Percentiles rank a stretch among this genome's conserved stretches.
Conservation (phyloP, 2,329 filamentous ascomycete species). For the Xylariales sp. region DNA sequence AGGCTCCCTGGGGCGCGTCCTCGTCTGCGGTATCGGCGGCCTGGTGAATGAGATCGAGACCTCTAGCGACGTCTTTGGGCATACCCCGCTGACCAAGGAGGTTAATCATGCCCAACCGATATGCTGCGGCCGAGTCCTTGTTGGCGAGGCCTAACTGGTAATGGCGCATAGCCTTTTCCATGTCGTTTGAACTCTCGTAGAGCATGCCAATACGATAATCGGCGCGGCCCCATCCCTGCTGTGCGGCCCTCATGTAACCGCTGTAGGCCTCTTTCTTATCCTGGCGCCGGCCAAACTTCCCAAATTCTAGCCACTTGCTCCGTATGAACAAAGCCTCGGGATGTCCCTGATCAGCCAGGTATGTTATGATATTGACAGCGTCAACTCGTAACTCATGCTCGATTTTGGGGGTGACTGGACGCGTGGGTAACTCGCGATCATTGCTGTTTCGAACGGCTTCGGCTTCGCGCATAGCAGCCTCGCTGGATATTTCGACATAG, state of each 20-base stretch:
- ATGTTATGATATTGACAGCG: slow-evolving; percentile 90
- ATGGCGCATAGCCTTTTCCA: slow-evolving; percentile 88
- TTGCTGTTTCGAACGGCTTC: slow-evolving; percentile 49
- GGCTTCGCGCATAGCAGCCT: slow-evolving; percentile 77
- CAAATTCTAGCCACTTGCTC: slow-evolving; percentile 98
- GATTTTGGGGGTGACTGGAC: slow-evolving; percentile 83
- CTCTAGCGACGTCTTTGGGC: slow-evolving; percentile 80
- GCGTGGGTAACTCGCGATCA: slow-evolving; percentile 57
- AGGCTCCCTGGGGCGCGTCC: slow-evolving; percentile 95
- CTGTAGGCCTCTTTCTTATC: slow-evolving; percentile 96
- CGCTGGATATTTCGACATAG: slow-evolving; percentile 86
- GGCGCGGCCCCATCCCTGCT: slow-evolving; percentile 85
- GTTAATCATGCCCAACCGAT: slow-evolving; percentile 97
- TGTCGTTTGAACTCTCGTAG: slow-evolving; percentile 94
- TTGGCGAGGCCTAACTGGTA: slow-evolving; percentile 84
- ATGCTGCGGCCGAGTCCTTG: slow-evolving; percentile 86
- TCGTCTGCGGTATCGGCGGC: slow-evolving; percentile 92
- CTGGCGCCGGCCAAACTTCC: slow-evolving; percentile 88
- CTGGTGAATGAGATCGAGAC: slow-evolving; percentile 83
- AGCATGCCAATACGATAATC: slow-evolving; percentile 99
- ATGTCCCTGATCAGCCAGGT: slow-evolving; percentile 90
- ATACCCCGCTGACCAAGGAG: slow-evolving; percentile 94
- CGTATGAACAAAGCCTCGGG: slow-evolving; percentile 94
- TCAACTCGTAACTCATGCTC: slow-evolving; percentile 91
- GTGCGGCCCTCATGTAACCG: slow-evolving; percentile 86